Evolutionary conservation across 805 yeast genomes (phyloP), one percentile per base, ranked within the genome.

Genomic region (Kodamaea fukazawae): DNA sequence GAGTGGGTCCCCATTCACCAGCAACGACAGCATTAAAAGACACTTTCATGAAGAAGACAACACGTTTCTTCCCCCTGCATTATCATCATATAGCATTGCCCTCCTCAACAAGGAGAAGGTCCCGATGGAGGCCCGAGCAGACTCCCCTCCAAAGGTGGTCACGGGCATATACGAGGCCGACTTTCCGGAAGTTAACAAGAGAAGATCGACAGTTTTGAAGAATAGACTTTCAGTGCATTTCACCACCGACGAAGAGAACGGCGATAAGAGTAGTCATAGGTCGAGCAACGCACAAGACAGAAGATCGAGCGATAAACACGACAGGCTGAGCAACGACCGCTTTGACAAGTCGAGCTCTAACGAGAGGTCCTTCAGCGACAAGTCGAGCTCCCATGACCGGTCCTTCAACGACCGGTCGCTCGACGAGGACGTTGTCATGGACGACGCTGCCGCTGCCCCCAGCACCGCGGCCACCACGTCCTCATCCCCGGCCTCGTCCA

Each of bases 61-160:
- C 44, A 72, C 75, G 29, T 74, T 74, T 50, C 65, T 73, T 32
- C 83, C 83, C 1, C 85, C 85, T 2, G 78, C 76, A 10, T 62
- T 79, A 43, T 78, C 83, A 51, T 69, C 78, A 4, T 79, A 78
- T 50, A 76, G 81, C 27, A 64, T 75, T 14, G 82, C 79, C 17
- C 57, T 79, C 16, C 58, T 79, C 28, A 67, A 71, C 29, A 67
- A 23, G 45, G 58, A 30, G 30, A 15, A n/a, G 15, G 9, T 13
- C 9, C 30, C 45, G 34, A 39, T 23, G 36, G 34, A 41, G 5
- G 17, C 26, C 7, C 12, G 34, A 17, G 7, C 43, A 13, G 29
- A 29, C 9, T 20, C 46, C 7, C 28, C 36, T 41, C 16, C 26
- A 15, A 31, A 13, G 9, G 48, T 47, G 18, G 49, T 61, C 14